A percentile compares a stretch with the other conserved stretches of the same genome.
Conservation (phyloP, 2,329 filamentous ascomycete species). For the Xylariaceae sp. region DNA sequence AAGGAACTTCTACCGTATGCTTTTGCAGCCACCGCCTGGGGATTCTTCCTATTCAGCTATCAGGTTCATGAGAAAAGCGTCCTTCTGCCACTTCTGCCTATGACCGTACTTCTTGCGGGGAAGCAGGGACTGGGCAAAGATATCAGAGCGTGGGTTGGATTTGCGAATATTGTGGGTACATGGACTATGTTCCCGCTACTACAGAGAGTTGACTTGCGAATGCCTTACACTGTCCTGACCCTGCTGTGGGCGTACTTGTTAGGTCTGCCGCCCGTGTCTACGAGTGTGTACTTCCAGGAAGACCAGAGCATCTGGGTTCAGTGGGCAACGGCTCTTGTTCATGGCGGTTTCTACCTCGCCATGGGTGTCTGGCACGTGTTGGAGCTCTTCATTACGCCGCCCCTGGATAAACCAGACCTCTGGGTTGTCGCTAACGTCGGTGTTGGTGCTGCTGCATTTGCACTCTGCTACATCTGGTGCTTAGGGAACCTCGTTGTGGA, state of each 20-base stretch:
- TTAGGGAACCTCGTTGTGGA: slow-evolving; percentile 67
- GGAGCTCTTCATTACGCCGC: slow-evolving; percentile 70
- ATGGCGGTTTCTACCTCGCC: slow-evolving; percentile 72
- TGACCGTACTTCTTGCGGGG: slow-evolving; percentile 83
- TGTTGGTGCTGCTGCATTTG: slow-evolving; percentile 82
- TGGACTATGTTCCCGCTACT: slow-evolving; percentile 96
- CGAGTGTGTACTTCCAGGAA: slow-evolving; percentile 67
- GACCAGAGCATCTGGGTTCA: slow-evolving; percentile 50
- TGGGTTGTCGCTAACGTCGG: slow-evolving; percentile 93
- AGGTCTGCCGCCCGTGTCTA: slow-evolving; percentile 77
- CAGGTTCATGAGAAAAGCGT: slow-evolving; percentile 99
- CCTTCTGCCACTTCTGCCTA: slow-evolving; percentile 86
- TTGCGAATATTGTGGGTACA: slow-evolving; percentile 83
- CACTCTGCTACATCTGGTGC: slow-evolving; percentile 90
- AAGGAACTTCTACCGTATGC: slow-evolving; percentile 78
- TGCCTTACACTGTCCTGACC: slow-evolving; percentile 85
- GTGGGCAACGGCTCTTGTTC: slow-evolving; percentile 68
- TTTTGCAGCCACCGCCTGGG: slow-evolving; percentile 86
- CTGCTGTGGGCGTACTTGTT: slow-evolving; percentile 90
- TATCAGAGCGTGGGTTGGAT: slow-evolving; percentile 89
- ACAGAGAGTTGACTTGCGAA: slow-evolving; percentile 76
- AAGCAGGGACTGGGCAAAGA: slow-evolving; percentile 76
- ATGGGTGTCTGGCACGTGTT: slow-evolving; percentile 83
- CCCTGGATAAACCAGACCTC: slow-evolving; percentile 80
- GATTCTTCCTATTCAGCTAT: slow-evolving; percentile 96